Base-by-base conservation (phyloP, 108 stramenopile species). In the Nannochloropsis salina region DNA sequence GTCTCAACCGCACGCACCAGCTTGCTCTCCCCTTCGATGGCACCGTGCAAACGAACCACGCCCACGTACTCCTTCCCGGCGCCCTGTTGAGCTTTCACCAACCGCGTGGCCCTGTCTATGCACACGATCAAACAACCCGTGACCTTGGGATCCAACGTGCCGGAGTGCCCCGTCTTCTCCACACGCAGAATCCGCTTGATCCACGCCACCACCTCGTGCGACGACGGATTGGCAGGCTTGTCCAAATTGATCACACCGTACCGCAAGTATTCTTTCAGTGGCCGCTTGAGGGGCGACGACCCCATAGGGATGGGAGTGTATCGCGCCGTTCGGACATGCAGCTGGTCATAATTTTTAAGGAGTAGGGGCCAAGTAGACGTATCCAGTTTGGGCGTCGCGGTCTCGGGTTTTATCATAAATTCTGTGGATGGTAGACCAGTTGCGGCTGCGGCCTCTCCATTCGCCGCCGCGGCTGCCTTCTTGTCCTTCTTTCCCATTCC, bases 71-170 rank as follows among this genome's bases (percentile, higher is more conserved):
- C 97, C 90, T 99, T 99, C 9, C 99, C 99, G 2, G 99, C 99
- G 41, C 90, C 89, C 90, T 99, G 99, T 91, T 99, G 99, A 20
- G 98, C 95, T 93, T 99, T 99, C 87, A 98, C 99, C 43, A 99
- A 90, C 31, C 99, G 94, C 12, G 99, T 99, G 86, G 98, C 98
- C 10, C 99, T 94, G 92, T 99, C 97, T 85, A 99, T 93, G 90
- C 99, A 99, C n/a, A 99, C 99, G 88, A 99, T 99, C 80, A 99
- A 92, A 92, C 99, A 99, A 31, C 99, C 99, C 1, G 99, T 99
- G 12, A 99, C 99, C 92, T 99, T 99, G 40, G 99, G 99, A 91
- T 99, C 99, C 47, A 99, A 94, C 22, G 99, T 99, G 43, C 99
- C 99, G 45, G 94, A 94, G 88, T 99, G 99, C 42, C 99, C 99